These are phyloP conservation scores for Trichocladium uniseriatum DNA, from an alignment of 495 filamentous ascomycete genomes.

Conservation along the genomic window DNA sequence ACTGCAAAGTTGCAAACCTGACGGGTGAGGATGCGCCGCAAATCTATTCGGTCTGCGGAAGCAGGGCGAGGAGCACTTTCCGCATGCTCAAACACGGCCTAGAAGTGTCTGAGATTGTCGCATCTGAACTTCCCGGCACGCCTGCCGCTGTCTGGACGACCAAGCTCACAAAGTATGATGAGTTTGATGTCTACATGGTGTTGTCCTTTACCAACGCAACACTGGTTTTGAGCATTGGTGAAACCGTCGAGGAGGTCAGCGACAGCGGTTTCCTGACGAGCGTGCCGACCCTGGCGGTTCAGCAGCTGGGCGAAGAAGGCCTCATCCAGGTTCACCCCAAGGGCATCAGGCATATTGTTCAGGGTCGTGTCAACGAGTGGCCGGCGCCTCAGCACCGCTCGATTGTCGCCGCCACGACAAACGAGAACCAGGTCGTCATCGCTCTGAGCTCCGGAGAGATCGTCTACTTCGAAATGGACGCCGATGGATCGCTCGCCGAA, in stretches of 20 bases:
- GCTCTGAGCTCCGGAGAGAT: constrained; percentile 94
- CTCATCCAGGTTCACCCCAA: constrained; percentile 90
- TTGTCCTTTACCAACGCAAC: constrained; percentile 61
- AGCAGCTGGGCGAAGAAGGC: constrained; percentile 86
- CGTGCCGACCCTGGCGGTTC: constrained; percentile 83
- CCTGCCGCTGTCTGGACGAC: constrained; percentile 91
- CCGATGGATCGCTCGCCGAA: constrained; percentile 79
- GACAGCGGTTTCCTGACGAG: constrained; percentile 87
- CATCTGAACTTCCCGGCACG: constrained; percentile 74
- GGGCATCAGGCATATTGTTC: constrained; percentile 83
- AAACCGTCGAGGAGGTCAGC: constrained; percentile 88
- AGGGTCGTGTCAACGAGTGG: constrained; percentile 85
- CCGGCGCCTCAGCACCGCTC: constrained; percentile 83
- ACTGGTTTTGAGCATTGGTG: constrained; percentile 83
- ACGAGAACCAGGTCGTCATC: constrained; percentile 84
- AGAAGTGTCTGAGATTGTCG: constrained; percentile 86
- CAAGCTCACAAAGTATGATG: constrained; percentile 69
- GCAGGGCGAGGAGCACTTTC: constrained; percentile 78
- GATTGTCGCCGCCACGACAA: constrained; percentile 87
- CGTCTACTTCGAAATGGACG: constrained; percentile 94
- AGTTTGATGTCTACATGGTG: constrained; percentile 70
- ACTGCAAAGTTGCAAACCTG: constrained; percentile 82
- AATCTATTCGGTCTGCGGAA: constrained; percentile 85
- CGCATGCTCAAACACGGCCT: constrained; percentile 84
- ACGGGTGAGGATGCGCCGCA: constrained; percentile 90